Evolutionary conservation across 129 eudicot genomes (phyloP), one percentile per base, ranked within the genome.

Genomic region (Escallonia rubra): DNA sequence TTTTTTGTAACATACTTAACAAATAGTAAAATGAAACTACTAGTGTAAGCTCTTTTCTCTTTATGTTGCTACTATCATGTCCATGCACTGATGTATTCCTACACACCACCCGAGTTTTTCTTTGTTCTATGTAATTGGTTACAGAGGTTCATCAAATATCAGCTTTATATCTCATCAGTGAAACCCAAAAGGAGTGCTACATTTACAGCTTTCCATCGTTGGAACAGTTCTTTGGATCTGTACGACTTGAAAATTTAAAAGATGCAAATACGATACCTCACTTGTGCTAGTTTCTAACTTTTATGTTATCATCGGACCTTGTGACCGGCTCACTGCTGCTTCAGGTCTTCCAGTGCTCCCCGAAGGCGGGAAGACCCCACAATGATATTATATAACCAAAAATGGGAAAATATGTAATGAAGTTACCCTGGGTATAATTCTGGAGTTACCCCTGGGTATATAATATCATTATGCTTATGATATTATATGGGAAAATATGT

Each of bases 111-210:
- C 6, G 4, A 0, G 3, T 54, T 44, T 38, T 57, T 15, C 11
- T 7, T 3, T 67, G 40, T 68, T 50, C 2, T 67, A 72, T 14
- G 66, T 53, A 4, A 49, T 4, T 62, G 72, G 71, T 65, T 5
- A 16, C 87, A 90, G 95, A 84, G 97, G 80, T 90, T 90, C 78
- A 90, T 90, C 83, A 87, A 76, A 75, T 80, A 82, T 72, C 89
- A 84, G 72, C 95, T 87, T 73, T 83, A 79, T 72, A 71, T 91
- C 65, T 75, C 94, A 54, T 74, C 94, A 10, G 59, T 34, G 59
- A 79, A 80, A 78, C 81, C 87, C 5, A 87, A 85, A 57, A 72
- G 82, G 57, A 58, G 72, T 43, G 74, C 90, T 7, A 88, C 57
- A 87, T 91, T 11, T 57, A 69, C 83, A 73, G 71, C 61, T 76